Conservation (phyloP, 2,329 filamentous ascomycete species). For the Chlorencoelia australis region DNA sequence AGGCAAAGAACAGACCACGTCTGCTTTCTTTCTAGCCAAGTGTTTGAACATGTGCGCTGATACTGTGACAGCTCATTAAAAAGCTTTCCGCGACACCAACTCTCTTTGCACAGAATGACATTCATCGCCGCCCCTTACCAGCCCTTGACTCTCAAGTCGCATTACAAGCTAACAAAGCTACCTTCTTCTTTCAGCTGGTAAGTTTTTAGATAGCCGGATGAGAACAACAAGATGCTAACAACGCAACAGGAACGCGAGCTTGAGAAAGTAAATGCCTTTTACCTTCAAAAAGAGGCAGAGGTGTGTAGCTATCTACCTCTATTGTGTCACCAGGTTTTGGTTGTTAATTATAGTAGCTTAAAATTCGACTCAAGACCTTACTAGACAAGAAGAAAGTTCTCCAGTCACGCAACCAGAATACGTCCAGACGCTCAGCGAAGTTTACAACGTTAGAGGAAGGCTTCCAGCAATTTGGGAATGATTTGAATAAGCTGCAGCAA, state of each 20-base stretch:
- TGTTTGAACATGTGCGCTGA: conserved; percentile 18
- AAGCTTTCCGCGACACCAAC: conserved; percentile 88
- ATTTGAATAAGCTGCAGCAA: conserved; percentile 95
- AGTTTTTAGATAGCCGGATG: conserved; percentile 24
- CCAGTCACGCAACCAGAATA: conserved; percentile 64
- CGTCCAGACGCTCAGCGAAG: conserved; percentile 81
- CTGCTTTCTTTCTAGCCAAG: conserved; percentile 10
- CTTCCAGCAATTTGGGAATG: conserved; percentile 92
- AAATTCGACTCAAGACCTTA: conserved; percentile 82
- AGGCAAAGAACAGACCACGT: neutral
- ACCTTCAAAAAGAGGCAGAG: conserved; percentile 96
- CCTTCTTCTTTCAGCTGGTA: conserved; percentile 97
- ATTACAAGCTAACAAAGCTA: conserved; percentile 92
- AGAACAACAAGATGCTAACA: conserved; percentile 31
- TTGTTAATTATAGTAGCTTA: conserved; percentile 53
- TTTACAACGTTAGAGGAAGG: conserved; percentile 94
- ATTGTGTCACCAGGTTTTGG: conserved; percentile 1
- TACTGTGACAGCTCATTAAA: conserved; percentile 73
- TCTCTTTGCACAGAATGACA: conserved; percentile 65
- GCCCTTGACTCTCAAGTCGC: conserved; percentile 71
- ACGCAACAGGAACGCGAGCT: conserved; percentile 76
- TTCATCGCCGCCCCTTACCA: conserved; percentile 36
- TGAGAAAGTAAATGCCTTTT: conserved; percentile 97
- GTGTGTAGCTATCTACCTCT: conserved; percentile 39
- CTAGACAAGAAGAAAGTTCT: conserved; percentile 92